Evolutionary conservation across 805 yeast genomes (phyloP).

Genomic region (Saccharomyces kudriavzevii): DNA sequence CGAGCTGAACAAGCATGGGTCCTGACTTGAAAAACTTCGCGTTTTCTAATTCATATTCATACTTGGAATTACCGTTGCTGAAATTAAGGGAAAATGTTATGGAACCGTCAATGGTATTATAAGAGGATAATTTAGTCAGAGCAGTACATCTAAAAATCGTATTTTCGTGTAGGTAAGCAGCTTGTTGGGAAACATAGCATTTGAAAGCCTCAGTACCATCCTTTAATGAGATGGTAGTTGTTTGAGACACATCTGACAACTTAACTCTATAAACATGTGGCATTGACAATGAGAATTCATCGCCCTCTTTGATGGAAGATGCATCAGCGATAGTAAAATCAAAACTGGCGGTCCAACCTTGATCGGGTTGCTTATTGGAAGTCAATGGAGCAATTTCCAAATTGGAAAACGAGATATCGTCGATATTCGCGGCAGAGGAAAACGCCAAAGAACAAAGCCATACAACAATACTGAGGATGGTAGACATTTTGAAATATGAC

Average conservation of each 20-base stretch:
- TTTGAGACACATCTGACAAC: conserved; percentile 19
- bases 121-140: conserved; percentile 11
- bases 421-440: conserved; percentile 9
- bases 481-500: neutral
- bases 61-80: conserved; percentile 30
- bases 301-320: conserved; percentile 18
- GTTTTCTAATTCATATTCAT: conserved; percentile 27
- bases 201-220: conserved; percentile 25
- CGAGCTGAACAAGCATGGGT: conserved; percentile 21
- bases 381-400: conserved; percentile 10
- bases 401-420: conserved; percentile 9
- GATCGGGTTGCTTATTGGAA: conserved; percentile 18
- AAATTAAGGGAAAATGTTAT: conserved; percentile 27
- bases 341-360: conserved; percentile 31
- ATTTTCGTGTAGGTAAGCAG: conserved; percentile 26
- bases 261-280: conserved; percentile 31
- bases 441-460: neutral
- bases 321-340: conserved; percentile 19
- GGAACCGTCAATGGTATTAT: conserved; percentile 21
- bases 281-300: conserved; percentile 22
- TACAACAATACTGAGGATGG: neutral
- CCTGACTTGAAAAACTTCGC: conserved; percentile 28
- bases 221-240: conserved; percentile 13
- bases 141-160: conserved; percentile 29
- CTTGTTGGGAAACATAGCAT: conserved; percentile 31